phyloP scores from a whole-genome alignment of 2,329 filamentous ascomycete genomes.

The Trichoderma hamatum region DNA sequence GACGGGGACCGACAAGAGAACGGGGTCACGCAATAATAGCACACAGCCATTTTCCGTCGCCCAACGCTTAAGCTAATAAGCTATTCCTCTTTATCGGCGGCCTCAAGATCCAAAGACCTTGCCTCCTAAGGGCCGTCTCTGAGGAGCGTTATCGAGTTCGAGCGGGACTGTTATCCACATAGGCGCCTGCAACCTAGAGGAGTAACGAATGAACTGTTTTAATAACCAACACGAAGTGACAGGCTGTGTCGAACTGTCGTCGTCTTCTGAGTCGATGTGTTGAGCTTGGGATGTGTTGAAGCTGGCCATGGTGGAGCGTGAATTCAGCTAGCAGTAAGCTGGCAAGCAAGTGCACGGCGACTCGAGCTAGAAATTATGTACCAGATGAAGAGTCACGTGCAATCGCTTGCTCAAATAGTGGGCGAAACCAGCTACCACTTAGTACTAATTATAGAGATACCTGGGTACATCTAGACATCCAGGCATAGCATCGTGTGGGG shows the following conservation, averaged over 20 bases:
- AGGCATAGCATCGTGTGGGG: no score
- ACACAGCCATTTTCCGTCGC: background rate
- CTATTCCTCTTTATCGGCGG: background rate
- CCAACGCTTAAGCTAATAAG: background rate
- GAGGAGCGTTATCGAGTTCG: background rate
- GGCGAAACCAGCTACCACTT: background rate
- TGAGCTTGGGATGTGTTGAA: background rate
- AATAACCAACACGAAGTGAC: background rate
- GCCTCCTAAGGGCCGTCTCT: background rate
- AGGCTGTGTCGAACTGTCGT: background rate
- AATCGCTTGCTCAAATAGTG: no score
- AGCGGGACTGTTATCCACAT: background rate
- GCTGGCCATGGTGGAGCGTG: background rate
- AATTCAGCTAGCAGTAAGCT: no score
- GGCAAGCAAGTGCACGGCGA: no score
- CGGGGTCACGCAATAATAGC: background rate
- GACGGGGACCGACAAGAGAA: background rate
- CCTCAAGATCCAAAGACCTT: background rate
- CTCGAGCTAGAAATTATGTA: no score
- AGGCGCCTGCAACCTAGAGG: background rate
- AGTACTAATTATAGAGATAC: no score
- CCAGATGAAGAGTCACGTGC: no score
- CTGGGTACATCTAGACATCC: no score
- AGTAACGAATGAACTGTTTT: background rate
- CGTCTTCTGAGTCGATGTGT: background rate